Percentiles rank a stretch among this genome's conserved stretches.
Conservation (phyloP, 2,329 filamentous ascomycete species). For the Pyrenochaeta sp. region DNA sequence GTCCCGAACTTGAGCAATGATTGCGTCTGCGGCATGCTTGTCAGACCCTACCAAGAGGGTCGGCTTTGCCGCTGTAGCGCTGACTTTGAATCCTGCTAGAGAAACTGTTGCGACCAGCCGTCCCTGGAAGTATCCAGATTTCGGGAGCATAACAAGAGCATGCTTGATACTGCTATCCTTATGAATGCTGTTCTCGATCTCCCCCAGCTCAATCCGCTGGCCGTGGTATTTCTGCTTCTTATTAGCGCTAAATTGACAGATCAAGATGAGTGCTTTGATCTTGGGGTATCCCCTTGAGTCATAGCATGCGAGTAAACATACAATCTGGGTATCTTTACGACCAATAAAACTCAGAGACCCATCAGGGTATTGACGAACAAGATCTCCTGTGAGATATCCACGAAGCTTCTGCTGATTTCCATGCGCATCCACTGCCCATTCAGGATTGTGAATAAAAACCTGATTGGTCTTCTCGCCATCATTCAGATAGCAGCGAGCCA, state of each 20-base stretch:
- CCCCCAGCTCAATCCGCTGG: not conserved
- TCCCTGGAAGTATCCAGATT: not conserved
- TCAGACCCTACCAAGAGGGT: too few species aligned
- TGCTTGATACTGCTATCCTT: not conserved
- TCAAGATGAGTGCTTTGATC: too few species aligned
- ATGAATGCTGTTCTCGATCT: not conserved
- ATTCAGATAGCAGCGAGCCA: constrained; percentile 9
- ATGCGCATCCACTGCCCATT: constrained; percentile 4
- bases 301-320: too few species aligned
- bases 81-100: too few species aligned
- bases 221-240: not conserved
- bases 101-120: not conserved
- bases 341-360: constrained; percentile 16
- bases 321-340: constrained; percentile 15
- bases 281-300: too few species aligned
- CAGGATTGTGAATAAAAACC: constrained; percentile 6
- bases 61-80: too few species aligned
- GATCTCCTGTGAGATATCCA: constrained; percentile 14
- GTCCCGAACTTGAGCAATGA: too few species aligned
- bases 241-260: too few species aligned
- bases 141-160: not conserved
- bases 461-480: constrained; percentile 3
- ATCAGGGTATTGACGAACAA: constrained; percentile 7
- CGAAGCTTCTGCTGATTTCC: not conserved
- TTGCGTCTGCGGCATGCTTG: too few species aligned